Percentiles rank a stretch among this genome's conserved stretches.
Evolutionary conservation across 1,284 basidiomycete species (phyloP).

Genomic region (Bjerkandera adusta): DNA sequence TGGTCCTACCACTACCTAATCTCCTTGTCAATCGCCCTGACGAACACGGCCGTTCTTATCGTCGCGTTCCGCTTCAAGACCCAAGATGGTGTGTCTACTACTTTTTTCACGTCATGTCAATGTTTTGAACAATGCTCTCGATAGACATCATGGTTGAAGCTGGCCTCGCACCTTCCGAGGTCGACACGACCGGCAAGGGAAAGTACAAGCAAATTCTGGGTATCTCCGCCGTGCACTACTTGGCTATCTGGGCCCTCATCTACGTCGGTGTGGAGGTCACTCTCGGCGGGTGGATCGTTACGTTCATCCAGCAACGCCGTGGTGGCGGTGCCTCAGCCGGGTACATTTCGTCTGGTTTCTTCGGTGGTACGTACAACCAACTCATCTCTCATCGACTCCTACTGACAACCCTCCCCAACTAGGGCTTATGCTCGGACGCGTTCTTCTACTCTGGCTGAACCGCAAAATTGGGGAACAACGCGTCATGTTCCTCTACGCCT

Average conservation of each 20-base stretch:
- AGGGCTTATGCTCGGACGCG: conserved; percentile 58
- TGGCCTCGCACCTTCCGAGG: conserved; percentile 37
- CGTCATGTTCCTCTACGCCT: conserved; percentile 49
- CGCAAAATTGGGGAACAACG: conserved; percentile 53
- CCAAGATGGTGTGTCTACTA: conserved; percentile 42
- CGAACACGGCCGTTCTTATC: conserved; percentile 43
- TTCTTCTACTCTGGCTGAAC: conserved; percentile 58
- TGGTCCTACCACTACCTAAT: conserved; percentile 65
- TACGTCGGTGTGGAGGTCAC: conserved; percentile 71
- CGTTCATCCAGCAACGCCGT: conserved; percentile 42
- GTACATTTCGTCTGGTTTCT: conserved; percentile 39
- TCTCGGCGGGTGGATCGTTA: conserved; percentile 65
- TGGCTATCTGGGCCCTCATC: conserved; percentile 62
- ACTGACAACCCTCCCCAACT: no score
- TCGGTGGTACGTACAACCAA: conserved; percentile 26
- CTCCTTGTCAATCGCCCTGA: conserved; percentile 52
- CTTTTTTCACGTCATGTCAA: not conserved
- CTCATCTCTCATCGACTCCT: not conserved
- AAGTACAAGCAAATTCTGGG: conserved; percentile 55
- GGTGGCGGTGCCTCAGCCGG: conserved; percentile 31
- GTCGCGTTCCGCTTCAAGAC: conserved; percentile 49
- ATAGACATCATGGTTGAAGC: conserved; percentile 32
- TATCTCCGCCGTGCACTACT: conserved; percentile 51
- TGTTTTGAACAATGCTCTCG: not conserved
- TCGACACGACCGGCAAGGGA: conserved; percentile 36